These are phyloP conservation scores for Mortierella sp. DNA, from an alignment of 371 early-diverging fungal species.

Conservation along the genomic window DNA sequence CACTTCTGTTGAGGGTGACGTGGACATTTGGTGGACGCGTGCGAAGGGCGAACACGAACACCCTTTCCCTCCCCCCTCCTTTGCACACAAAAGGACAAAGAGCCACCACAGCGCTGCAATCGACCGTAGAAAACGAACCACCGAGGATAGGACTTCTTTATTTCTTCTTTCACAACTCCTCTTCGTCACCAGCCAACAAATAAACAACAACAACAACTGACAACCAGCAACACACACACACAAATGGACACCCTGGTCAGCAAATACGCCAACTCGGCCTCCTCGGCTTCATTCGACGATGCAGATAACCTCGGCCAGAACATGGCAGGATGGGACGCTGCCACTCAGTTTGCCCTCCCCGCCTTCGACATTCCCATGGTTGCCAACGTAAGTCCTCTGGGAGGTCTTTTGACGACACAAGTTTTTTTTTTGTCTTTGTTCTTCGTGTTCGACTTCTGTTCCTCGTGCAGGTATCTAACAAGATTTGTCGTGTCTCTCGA, in stretches of 20 bases:
- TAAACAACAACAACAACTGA: neutral
- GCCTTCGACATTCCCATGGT: conserved; percentile 81
- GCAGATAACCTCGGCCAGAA: conserved; percentile 36
- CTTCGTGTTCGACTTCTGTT: neutral
- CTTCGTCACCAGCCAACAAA: conserved; percentile 10
- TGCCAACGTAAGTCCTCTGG: conserved; percentile 67
- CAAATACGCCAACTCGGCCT: conserved; percentile 65
- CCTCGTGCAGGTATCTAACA: neutral
- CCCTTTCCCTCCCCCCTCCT: neutral
- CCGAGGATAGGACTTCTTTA: neutral
- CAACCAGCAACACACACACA: neutral
- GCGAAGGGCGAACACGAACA: conserved; percentile 3
- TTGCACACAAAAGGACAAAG: neutral
- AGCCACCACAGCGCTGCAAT: neutral
- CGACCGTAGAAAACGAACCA: conserved; percentile 11
- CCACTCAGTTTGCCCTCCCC: conserved; percentile 77
- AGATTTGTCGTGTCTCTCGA: neutral
- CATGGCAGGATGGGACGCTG: conserved; percentile 67
- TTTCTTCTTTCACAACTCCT: neutral
- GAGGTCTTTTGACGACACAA: neutral
- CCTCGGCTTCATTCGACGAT: conserved; percentile 38
- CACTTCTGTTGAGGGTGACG: conserved; percentile 34
- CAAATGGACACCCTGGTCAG: conserved; percentile 72
- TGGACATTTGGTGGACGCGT: conserved; percentile 36
- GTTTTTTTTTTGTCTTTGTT: neutral